Conservation (phyloP, 2,329 filamentous ascomycete genomes). For the Fusarium heterosporum region DNA sequence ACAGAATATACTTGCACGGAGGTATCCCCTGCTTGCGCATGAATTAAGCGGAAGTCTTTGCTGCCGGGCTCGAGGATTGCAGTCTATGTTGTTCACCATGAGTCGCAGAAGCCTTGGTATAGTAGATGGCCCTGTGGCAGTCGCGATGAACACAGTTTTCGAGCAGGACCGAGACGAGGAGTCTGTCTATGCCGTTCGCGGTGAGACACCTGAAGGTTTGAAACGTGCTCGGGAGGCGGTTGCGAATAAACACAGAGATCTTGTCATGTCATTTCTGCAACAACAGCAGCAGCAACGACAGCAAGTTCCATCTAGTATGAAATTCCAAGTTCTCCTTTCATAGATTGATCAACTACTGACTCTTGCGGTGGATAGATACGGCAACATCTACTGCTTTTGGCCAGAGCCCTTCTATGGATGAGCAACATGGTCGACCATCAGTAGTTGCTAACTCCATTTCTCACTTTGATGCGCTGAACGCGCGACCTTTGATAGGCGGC, state of each 20-base stretch:
- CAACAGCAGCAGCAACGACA: conserved; percentile 5
- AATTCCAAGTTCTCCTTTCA: not conserved
- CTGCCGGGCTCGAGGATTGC: conserved; percentile 46
- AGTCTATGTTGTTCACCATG: conserved; percentile 47
- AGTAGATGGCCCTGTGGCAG: conserved; percentile 30
- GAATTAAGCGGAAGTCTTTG: conserved; percentile 43
- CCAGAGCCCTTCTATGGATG: conserved; percentile 1
- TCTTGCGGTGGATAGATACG: conserved; percentile 13
- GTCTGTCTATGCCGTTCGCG: conserved; percentile 7
- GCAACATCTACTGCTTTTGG: conserved; percentile 22
- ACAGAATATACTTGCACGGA: conserved; percentile 24
- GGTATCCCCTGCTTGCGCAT: conserved; percentile 46
- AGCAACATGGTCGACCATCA: conserved; percentile 21
- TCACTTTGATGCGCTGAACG: conserved; percentile 16
- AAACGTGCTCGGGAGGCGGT: conserved; percentile 16
- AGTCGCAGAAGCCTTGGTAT: conserved; percentile 47
- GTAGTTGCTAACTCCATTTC: conserved; percentile 12
- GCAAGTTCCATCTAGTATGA: conserved; percentile 28
- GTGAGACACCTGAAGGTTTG: conserved; percentile 18
- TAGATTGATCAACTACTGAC: conserved; percentile 21
- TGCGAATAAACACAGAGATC: conserved; percentile 18
- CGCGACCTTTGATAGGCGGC: not conserved
- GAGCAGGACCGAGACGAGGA: conserved; percentile 44
- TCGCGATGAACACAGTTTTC: conserved; percentile 43
- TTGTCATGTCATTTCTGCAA: conserved; percentile 19